A percentile compares a stretch with the other conserved stretches of the same genome.
Conservation (phyloP, 805 yeast species). For the Kodamaea nitidulidarum region DNA sequence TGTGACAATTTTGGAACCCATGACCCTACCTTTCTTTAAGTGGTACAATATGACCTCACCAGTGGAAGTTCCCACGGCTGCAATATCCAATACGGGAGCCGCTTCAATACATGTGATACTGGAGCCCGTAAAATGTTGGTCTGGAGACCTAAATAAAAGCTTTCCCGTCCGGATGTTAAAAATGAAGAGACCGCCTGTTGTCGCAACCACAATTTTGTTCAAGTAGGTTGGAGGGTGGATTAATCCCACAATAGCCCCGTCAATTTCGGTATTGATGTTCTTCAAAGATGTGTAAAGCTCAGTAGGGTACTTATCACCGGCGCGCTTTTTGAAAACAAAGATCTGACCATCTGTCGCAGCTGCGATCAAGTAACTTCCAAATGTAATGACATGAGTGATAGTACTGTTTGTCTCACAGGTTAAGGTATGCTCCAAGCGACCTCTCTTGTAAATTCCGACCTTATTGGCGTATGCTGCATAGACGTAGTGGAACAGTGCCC, state of each 20-base stretch:
- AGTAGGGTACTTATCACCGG: constrained; percentile 46
- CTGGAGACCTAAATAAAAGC: constrained; percentile 51
- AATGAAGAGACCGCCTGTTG: constrained; percentile 56
- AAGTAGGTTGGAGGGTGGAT: constrained; percentile 88
- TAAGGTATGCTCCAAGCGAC: constrained; percentile 51
- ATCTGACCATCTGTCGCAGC: constrained; percentile 40
- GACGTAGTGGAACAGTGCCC: constrained; percentile 80
- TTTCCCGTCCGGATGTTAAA: constrained; percentile 78
- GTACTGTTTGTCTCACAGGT: constrained; percentile 30
- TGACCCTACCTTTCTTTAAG: constrained; percentile 55
- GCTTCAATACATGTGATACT: constrained; percentile 63
- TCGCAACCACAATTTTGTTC: constrained; percentile 84
- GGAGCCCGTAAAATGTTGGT: constrained; percentile 42
- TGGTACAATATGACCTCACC: constrained; percentile 70
- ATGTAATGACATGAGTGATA: constrained; percentile 51
- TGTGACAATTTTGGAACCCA: constrained; percentile 47
- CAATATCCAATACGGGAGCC: constrained; percentile 82
- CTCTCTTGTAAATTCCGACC: constrained; percentile 80
- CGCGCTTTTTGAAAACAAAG: constrained; percentile 51
- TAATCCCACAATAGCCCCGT: constrained; percentile 67
- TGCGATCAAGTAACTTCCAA: constrained; percentile 77
- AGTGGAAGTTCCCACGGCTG: constrained; percentile 69
- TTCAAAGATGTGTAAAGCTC: constrained; percentile 63
- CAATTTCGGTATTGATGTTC: constrained; percentile 47
- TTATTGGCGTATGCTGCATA: constrained; percentile 70